Percentiles rank a stretch among this genome's conserved stretches.
phyloP scores from a whole-genome alignment of 352 stramenopile genomes.

The Nothophytophthora sp. region DNA sequence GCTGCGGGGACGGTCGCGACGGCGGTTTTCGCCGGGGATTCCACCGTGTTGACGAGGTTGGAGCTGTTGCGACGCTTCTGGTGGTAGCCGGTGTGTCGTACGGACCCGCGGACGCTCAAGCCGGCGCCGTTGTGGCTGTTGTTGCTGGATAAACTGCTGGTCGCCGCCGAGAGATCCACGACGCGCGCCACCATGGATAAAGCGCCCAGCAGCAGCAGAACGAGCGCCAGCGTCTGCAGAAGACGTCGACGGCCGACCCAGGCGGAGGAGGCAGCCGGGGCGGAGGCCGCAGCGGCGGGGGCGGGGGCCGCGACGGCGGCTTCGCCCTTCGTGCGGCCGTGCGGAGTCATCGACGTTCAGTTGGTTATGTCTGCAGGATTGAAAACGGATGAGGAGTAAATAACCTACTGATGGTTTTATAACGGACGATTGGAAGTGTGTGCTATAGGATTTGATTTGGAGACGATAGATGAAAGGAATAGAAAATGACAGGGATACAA shows the following conservation, averaged over 20 bases:
- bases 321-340: too few species aligned
- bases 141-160: not conserved
- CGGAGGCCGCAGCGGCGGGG: too few species aligned
- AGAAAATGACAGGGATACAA: too few species aligned
- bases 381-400: too few species aligned
- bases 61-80: not conserved
- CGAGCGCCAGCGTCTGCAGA: constrained; percentile 19
- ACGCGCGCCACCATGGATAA: constrained; percentile 25
- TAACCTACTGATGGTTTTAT: too few species aligned
- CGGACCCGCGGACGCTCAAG: constrained; percentile 3
- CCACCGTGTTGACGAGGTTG: not conserved
- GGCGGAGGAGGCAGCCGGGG: too few species aligned
- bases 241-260: constrained; percentile 5
- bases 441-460: too few species aligned
- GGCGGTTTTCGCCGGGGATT: constrained; percentile 1
- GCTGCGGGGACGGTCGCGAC: constrained; percentile 6
- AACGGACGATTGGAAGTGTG: too few species aligned
- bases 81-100: constrained; percentile 18
- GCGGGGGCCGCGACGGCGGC: too few species aligned
- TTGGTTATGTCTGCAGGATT: too few species aligned
- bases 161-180: constrained; percentile 19
- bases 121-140: constrained; percentile 3
- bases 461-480: too few species aligned
- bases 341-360: too few species aligned
- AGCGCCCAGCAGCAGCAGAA: constrained; percentile 20